Base-by-base conservation (phyloP, 2,329 filamentous ascomycete genomes). In the Botryotinia calthae region DNA sequence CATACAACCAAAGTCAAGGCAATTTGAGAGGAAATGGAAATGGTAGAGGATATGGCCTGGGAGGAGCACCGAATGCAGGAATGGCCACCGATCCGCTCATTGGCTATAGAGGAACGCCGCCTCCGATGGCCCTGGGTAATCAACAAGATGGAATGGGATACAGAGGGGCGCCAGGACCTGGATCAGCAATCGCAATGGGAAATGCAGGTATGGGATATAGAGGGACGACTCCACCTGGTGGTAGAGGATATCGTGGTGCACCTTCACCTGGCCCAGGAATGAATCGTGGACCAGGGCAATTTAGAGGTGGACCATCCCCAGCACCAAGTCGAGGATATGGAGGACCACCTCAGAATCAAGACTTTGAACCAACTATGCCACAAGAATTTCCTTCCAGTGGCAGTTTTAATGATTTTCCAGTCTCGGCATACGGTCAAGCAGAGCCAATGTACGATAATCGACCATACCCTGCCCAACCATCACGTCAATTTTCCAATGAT, bases 401-500 rank as follows among this genome's bases (percentile, higher is more conserved):
- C 56, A 67, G 73, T 22, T 76, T 73, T 40, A 62, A 66, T 31
- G 67, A 61, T 37, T 61, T 62, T 16, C 62, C 75, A 7, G 58
- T 54, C 20, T 69, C 63, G 18, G 72, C 70, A 64, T 73, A 76
- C 62, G 69, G 46, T n/a, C 70, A 62, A 54, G 51, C 51, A 25
- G 67, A 62, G 31, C 59, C 77, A 2, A 71, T 28, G 31, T 74
- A 77, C 46, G 75, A 69, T 16, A 76, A 76, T 66, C 75, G 74
- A 28, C 73, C 74, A 58, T 76, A 76, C 59, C 74, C 75, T 25
- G 65, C 73, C 34, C 72, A 73, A 67, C 74, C 77, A 42, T 68
- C 73, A 46, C 75, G 76, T 37, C 76, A 79, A 67, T 79, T 76
- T 42, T 78, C 78, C 8, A 70, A 69, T n/a, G 77, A 77, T 31